Base-by-base conservation (phyloP, 805 yeast genomes). In the Yarrowia porcina region DNA sequence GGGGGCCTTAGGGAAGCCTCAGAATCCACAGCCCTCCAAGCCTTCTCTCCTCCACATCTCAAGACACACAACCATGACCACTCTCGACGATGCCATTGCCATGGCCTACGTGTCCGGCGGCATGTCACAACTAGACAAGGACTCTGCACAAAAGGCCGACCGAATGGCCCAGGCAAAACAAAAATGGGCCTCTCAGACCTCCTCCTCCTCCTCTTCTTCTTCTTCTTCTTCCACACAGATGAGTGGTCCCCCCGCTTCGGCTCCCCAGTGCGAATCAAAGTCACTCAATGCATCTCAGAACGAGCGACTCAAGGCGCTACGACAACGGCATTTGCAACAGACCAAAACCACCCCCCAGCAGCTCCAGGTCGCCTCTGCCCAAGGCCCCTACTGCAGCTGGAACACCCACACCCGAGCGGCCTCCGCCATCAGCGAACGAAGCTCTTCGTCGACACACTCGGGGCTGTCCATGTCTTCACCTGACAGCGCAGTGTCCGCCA, bases 241-340 rank as follows among this genome's bases (percentile, higher is more conserved):
- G 32, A n/a, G n/a, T 0, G 38, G 27, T 18, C 32, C 17, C 17
- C 20, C 20, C n/a, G 38, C 38, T 18, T 1, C 20, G 3, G 15
- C 38, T n/a, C 20, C 38, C 11, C 9, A 18, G 4, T 4, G 20
- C 47, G 47, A 44, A 17, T 10, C 50, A 17, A 28, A 45, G 36
- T 52, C 59, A 4, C 32, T 52, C 44, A 52, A 52, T 25, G 44
- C 44, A 35, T 35, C 59, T 36, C 59, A 52, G 59, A 52, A 52
- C 44, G 59, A 52, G 59, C 59, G 59, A 4, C 59, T 52, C 44
- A 52, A 52, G 59, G 59, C 59, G 6, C 44, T 52, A 12, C 30
- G 59, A 35, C 44, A 35, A 17, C 25, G 33, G 17, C 59, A 52
- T 36, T 18, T 52, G n/a, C 35, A 52, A 15, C 32, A 36, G 44